phyloP scores from a whole-genome alignment of 2,329 filamentous ascomycete genomes.

The Hypoxylon rubiginosum region DNA sequence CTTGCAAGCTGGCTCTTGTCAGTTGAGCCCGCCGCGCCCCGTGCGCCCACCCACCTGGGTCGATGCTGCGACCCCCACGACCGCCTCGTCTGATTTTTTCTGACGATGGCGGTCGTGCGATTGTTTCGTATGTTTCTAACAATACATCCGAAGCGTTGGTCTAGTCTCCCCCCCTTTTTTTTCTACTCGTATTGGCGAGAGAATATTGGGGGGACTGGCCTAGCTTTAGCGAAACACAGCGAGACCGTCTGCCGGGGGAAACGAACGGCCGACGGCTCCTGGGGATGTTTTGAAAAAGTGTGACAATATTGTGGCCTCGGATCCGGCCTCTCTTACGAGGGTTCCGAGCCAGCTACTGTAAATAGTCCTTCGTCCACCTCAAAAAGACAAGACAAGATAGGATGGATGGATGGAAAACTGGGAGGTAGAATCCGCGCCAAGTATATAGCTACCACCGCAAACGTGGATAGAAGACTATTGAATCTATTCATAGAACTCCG shows the following conservation, averaged over 20 bases:
- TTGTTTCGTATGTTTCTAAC: constrained; percentile 51
- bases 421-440: constrained; percentile 32
- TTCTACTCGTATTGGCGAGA: constrained; percentile 26
- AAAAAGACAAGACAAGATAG: constrained; percentile 45
- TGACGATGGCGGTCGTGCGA: constrained; percentile 42
- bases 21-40: constrained; percentile 41
- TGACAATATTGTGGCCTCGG: constrained; percentile 28
- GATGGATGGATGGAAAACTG: constrained; percentile 36
- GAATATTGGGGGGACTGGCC: constrained; percentile 21
- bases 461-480: constrained; percentile 64
- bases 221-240: constrained; percentile 47
- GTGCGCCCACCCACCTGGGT: constrained; percentile 59
- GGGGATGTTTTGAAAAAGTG: constrained; percentile 42
- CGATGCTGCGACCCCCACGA: constrained; percentile 67
- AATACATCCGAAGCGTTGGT: constrained; percentile 45
- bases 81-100: constrained; percentile 43
- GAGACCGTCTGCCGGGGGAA: constrained; percentile 34
- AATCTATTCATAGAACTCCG: constrained; percentile 60
- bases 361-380: constrained; percentile 23
- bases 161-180: background rate
- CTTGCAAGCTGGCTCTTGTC: constrained; percentile 60
- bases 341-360: constrained; percentile 32
- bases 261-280: constrained; percentile 33
- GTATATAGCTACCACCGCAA: constrained; percentile 47
- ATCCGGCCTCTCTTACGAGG: constrained; percentile 23